Base-by-base conservation (phyloP, 192 early-diverging fungal genomes). In the Mortierella antarctica region DNA sequence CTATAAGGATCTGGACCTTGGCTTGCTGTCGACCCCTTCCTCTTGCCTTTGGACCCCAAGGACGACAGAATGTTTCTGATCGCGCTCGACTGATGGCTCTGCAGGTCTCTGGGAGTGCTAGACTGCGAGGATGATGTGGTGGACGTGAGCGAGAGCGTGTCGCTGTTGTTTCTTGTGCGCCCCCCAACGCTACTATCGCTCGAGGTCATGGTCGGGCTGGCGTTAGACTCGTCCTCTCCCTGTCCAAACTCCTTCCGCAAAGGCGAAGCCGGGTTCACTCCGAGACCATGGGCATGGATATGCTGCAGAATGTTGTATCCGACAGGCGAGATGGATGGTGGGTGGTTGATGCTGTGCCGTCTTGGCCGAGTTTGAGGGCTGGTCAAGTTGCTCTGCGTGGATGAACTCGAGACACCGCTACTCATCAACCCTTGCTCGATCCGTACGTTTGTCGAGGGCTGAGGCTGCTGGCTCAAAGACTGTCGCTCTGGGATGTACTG, bases 261-360 rank as follows among this genome's bases (percentile, higher is more conserved):
- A 14, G 74, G 74, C 3, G 74, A 76, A 0, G 74, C 55, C 1
- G 73, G 65, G 4, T 52, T 40, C 17, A 68, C 51, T 0, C 64
- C 66, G 40, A 63, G 57, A 17, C 74, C 66, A 61, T 69, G 23
- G 5, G 46, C 5, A 51, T 57, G 44, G 13, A 57, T 41, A 23
- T 46, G 50, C 0, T 17, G 67, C 6, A 56, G 31, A 31, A 31
- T 31, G 31, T 31, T 31, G 31, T 53, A 56, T 56, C 40, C 13
- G 45, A 60, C 54, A 14, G 70, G 45, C 40, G 61, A 23, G 10
- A 65, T 23, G 7, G 46, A 40, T 6, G 70, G 71, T 6, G 71
- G 62, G 7, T 73, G 74, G 42, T 68, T 76, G 62, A 69, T 68
- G n/a, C 65, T 68, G 55, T 75, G 65, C 48, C 74, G 48, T 10